Percentiles rank a stretch among this genome's conserved stretches.
phyloP scores from a whole-genome alignment of 2,329 filamentous ascomycete species.

The Pyrenophora tritici-repentis region DNA sequence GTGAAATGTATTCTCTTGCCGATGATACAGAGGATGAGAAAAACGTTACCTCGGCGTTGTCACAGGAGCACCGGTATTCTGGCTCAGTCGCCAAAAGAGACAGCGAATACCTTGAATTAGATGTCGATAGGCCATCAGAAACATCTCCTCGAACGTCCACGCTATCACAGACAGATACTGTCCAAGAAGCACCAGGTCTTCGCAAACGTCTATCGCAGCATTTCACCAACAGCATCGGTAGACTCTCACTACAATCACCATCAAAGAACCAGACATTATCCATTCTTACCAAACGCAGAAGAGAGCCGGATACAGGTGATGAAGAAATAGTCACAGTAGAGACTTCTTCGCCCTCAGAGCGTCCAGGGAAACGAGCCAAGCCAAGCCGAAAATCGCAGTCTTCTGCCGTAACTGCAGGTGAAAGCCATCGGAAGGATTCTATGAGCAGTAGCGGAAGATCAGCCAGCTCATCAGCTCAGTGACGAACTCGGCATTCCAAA shows the following conservation, averaged over 20 bases:
- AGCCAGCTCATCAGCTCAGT: neutral
- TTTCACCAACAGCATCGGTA: neutral
- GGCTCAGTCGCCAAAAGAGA: too few relatives aligned
- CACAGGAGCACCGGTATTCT: too few relatives aligned
- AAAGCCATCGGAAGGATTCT: neutral
- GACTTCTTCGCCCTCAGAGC: neutral
- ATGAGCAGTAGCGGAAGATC: neutral
- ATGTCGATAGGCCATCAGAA: too few relatives aligned
- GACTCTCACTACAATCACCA: neutral
- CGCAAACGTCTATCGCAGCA: neutral
- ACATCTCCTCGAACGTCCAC: too few relatives aligned
- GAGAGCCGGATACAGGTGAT: neutral
- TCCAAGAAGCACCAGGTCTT: neutral
- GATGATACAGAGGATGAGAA: neutral
- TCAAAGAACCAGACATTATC: neutral
- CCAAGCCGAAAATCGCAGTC: neutral
- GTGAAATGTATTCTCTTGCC: neutral
- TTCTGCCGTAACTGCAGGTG: too few relatives aligned
- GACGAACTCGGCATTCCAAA: constrained; percentile 24
- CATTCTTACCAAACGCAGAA: neutral
- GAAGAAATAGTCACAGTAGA: neutral
- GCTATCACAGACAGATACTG: neutral
- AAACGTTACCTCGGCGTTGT: too few relatives aligned
- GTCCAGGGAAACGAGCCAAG: neutral
- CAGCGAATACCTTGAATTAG: too few relatives aligned